Evolutionary conservation across 306 rosid genomes (phyloP).

Genomic region (Malus sylvestris): DNA sequence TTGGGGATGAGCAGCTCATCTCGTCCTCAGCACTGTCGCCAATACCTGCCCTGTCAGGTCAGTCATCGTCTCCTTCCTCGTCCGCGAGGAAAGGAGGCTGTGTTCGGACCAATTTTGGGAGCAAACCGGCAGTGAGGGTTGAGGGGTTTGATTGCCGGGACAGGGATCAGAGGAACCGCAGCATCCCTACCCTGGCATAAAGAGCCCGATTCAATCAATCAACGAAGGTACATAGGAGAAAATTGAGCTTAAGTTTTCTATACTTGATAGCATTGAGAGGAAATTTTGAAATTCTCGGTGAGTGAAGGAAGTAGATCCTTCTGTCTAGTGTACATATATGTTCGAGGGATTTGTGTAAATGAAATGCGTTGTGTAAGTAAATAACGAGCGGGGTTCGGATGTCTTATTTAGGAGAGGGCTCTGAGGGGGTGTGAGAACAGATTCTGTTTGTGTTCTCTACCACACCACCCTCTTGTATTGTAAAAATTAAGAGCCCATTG

Average conservation of each 20-base stretch:
- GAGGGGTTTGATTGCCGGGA: conserved; percentile 95
- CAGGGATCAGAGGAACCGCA: conserved; percentile 74
- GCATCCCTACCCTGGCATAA: conserved; percentile 85
- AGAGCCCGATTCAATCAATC: conserved; percentile 8
- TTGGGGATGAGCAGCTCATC: conserved; percentile 61
- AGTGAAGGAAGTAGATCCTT: conserved; percentile 15
- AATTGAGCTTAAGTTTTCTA: conserved; percentile 3
- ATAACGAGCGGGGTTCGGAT: conserved; percentile 17
- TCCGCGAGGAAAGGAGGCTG: conserved; percentile 73
- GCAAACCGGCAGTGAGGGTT: conserved; percentile 69
- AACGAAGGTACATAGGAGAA: conserved; percentile 22
- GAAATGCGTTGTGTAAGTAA: conserved; percentile 33
- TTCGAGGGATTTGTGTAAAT: conserved; percentile 32
- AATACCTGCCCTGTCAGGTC: conserved; percentile 22
- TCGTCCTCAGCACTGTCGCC: conserved; percentile 36
- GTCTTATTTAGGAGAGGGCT: background rate
- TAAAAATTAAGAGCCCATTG: conserved; percentile 21
- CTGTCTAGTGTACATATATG: conserved; percentile 13
- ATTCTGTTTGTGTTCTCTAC: background rate
- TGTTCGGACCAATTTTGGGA: conserved; percentile 59
- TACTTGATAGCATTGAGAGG: conserved; percentile 24
- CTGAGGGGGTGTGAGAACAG: conserved; percentile 14
- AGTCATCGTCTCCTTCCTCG: conserved; percentile 46
- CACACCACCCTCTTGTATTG: conserved; percentile 37
- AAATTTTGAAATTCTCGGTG: conserved; percentile 40